Base-by-base conservation (phyloP, 169 alveolate genomes). In the Plasmodium gaboni region DNA sequence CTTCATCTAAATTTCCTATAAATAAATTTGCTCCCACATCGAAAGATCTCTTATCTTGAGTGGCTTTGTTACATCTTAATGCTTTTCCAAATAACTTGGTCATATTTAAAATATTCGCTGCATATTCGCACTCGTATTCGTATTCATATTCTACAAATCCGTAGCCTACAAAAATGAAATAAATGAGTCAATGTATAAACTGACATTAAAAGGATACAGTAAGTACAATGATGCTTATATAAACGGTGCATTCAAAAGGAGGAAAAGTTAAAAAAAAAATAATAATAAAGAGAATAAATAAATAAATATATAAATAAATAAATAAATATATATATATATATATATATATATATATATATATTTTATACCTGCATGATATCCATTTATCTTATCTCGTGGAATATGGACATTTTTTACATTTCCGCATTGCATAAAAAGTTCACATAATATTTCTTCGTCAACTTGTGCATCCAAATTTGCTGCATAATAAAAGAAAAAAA, bases 11-110 rank as follows among this genome's bases (percentile, higher is more conserved):
- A 93, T 99, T 99, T 57, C 99, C 99, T 13, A 99, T 97, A 94
- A 98, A 98, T 50, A 99, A 92, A 91, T 99, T 98, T 19, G 99
- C 99, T 38, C 99, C 99, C 0, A 96, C 98, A 87, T 98, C 99
- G 76, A 96, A 93, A 2, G 98, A 97, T 65, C 97, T 97, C 93
- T 98, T 97, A 93, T 98, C 99, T 86, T 98, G 96, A 10, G 99
- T 95, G 44, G 99, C 99, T 73, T 98, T 98, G 95, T 98, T 98
- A 38, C 98, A 98, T 71, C 99, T 97, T 19, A 99, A 95, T 15
- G 99, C 99, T 92, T 98, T 98, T 60, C 98, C 98, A 92, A 94
- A 99, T 70, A 99, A 95, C 94, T 98, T 98, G 22, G 98, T 96
- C 98, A 98, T 97, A 92, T 98, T 99, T 98, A 99, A 95, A 13